Base-by-base conservation (phyloP, 768 basidiomycete genomes). In the Termitomyces titanicus region DNA sequence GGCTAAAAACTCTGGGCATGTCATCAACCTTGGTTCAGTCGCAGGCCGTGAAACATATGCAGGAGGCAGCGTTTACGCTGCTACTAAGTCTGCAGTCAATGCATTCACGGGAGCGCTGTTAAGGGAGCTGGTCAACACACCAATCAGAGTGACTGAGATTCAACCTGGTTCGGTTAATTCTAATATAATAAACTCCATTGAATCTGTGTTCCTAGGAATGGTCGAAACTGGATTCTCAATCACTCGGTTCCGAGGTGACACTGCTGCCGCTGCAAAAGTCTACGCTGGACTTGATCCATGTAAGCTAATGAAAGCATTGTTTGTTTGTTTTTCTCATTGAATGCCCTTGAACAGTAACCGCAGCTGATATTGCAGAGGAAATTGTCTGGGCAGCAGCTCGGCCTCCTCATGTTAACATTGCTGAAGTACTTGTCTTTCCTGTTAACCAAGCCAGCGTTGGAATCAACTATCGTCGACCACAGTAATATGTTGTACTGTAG, bases 301-400 rank as follows among this genome's bases (percentile, higher is more conserved):
- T 95, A 66, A 69, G 90, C 74, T n/a, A 8, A 27, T 22, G 18
- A 3, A 31, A 9, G 29, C 3, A n/a, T 47, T 39, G 37, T 33
- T 27, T 25, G 44, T 52, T 48, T 27, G 17, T 55, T n/a, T n/a
- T n/a, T 27, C 25, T 11, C 24, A 17, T 25, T 60, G 39, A 46
- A 57, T 51, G 12, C 42, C 56, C 64, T 31, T 55, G 17, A 8
- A 42, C 64, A 94, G 91, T 96, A 69, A 79, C 81, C 6, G 85
- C 87, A 7, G 79, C 87, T 56, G 94, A 98, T 66, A 88, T 98
- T 44, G 97, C 97, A 1, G 97, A 99, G 68, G 94, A 98, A 71
- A 95, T 99, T 64, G 94, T 96, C 18, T 99, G 96, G 96, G 86
- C 86, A 13, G 96, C 97, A 18, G 80, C 89, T 11, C 86, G 95